phyloP scores from a whole-genome alignment of 257 asterid species.

The Oldenlandia corymbosa region DNA sequence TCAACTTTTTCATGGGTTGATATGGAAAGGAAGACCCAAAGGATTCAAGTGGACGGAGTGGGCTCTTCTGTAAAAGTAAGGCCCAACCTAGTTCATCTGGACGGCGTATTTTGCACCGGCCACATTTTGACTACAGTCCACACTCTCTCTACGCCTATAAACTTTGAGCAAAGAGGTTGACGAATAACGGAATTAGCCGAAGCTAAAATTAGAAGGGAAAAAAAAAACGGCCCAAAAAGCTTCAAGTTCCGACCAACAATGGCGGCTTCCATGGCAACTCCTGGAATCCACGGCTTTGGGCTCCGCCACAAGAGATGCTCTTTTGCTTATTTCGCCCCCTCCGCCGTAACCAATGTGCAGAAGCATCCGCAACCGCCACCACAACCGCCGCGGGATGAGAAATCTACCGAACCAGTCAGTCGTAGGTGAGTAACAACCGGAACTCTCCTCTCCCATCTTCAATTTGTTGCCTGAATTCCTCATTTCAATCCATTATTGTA shows the following conservation, averaged over 20 bases:
- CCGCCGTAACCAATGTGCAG: background rate
- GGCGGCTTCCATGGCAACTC: slow-evolving; percentile 28
- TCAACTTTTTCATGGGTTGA: too few relatives aligned
- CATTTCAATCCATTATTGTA: background rate
- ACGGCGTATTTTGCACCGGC: too few relatives aligned
- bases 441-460: background rate
- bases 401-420: slow-evolving; percentile 17
- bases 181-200: too few relatives aligned
- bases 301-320: slow-evolving; percentile 4
- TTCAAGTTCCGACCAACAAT: slow-evolving; percentile 2
- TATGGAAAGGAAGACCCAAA: too few relatives aligned
- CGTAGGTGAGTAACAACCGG: slow-evolving; percentile 19
- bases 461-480: background rate
- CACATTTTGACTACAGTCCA: too few relatives aligned
- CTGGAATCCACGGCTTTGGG: slow-evolving; percentile 10
- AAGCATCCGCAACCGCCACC: slow-evolving; percentile 10
- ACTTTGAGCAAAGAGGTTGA: too few relatives aligned
- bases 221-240: background rate
- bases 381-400: background rate
- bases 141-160: too few relatives aligned
- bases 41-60: too few relatives aligned
- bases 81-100: too few relatives aligned
- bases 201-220: background rate
- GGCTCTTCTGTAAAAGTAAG: too few relatives aligned
- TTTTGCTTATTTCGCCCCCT: slow-evolving; percentile 3